Percentiles rank a stretch among this genome's conserved stretches.
Conservation (phyloP, 2,329 filamentous ascomycete species). For the Diaporthe vexans region DNA sequence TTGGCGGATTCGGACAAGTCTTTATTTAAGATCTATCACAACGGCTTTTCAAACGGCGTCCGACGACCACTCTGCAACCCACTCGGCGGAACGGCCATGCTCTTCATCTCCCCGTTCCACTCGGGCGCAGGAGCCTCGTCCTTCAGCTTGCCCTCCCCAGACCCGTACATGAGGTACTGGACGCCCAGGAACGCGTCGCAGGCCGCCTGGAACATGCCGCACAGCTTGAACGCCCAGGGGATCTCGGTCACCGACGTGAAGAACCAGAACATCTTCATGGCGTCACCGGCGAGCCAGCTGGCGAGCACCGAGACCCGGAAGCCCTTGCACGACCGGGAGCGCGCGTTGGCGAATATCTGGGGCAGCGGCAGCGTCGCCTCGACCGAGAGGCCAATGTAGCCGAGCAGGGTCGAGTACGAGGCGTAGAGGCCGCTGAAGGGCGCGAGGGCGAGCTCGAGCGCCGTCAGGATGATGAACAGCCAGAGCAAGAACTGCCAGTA, state of each 20-base stretch:
- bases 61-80: slow-evolving; percentile 39
- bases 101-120: slow-evolving; percentile 44
- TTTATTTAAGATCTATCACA: slow-evolving; percentile 30
- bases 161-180: slow-evolving; percentile 80
- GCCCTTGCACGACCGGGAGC: slow-evolving; percentile 79
- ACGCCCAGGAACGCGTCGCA: slow-evolving; percentile 82
- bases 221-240: slow-evolving; percentile 84
- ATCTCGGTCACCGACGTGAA: slow-evolving; percentile 79
- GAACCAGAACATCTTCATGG: slow-evolving; percentile 92
- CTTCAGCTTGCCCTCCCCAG: slow-evolving; percentile 57
- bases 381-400: slow-evolving; percentile 81
- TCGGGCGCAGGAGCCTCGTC: slow-evolving; percentile 39
- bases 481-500: slow-evolving; percentile 86
- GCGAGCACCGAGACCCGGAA: slow-evolving; percentile 82
- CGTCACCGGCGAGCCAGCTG: slow-evolving; percentile 84
- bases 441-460: slow-evolving; percentile 77
- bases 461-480: slow-evolving; percentile 72
- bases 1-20: not conserved
- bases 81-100: slow-evolving; percentile 44
- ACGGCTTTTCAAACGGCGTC: slow-evolving; percentile 41
- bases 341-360: slow-evolving; percentile 80
- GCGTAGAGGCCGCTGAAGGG: slow-evolving; percentile 70
- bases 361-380: slow-evolving; percentile 87
- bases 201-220: slow-evolving; percentile 83
- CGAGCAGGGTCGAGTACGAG: slow-evolving; percentile 76